Evolutionary conservation across 1,284 basidiomycete species (phyloP), one percentile per base, ranked within the genome.

Genomic region (Vanrija pseudolonga): DNA sequence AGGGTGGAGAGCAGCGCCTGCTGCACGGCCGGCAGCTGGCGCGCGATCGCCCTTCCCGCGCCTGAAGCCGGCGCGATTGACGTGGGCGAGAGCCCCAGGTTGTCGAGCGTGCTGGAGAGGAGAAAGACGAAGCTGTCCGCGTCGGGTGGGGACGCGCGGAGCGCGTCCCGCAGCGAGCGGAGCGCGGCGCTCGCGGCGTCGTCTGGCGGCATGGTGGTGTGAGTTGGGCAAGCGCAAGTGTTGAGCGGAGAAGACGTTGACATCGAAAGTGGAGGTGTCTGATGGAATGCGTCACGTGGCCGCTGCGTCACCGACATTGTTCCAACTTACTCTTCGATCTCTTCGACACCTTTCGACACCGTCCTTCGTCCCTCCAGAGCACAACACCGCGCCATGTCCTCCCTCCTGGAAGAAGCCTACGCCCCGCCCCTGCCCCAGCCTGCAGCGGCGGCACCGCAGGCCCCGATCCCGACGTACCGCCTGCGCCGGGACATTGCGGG

Each of bases 401-500:
- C 66, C 0, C 60, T 72, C 5, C 59, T 70, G 4, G 70, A 70
- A 59, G 66, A 67, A 39, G 57, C 63, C 0, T 61, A 65, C 53
- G 47, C 41, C 32, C 57, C 57, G 6, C 55, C 48, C 8, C 20
- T 45, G 18, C 36, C 56, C 6, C 43, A 47, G 42, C 37, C 44
- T 15, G 22, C 51, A 3, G 19, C 56, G 4, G 39, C 52, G 9
- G 47, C 50, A 2, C 55, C 58, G 3, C 45, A 61, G 7, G 63
- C 70, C 1, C 63, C 65, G 17, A 67, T 76, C 41, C 59, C 56
- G 1, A 62, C 72, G 1, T 76, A 70, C 60, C 80, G 82, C 66
- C 68, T 79, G 58, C 66, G 80, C 45, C 72, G 81, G 65, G 54
- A 69, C 0, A 68, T 92, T 11, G 73, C 82, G 47, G 87, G 83